Base-by-base conservation (phyloP, 768 basidiomycete species). In the Tylopilus sp. region DNA sequence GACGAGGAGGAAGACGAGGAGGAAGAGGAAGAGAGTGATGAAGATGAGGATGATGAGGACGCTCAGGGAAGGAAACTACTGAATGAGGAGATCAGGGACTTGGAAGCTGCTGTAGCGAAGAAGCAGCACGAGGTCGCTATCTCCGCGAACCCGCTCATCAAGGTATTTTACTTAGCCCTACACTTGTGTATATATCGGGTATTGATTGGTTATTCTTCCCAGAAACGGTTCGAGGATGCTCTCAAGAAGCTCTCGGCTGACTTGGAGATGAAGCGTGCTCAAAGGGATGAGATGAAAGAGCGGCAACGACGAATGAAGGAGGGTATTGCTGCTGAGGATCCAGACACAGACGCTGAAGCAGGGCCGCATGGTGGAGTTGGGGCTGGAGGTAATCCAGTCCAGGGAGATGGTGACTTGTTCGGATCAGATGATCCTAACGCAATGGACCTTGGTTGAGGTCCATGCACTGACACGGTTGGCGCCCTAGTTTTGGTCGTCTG, bases 221-320 rank as follows among this genome's bases (percentile, higher is more conserved):
- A 94, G 87, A 88, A 87, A 81, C 93, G 93, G 31, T 95, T 96
- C 71, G 92, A 95, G 67, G 94, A 96, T 66, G 87, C 89, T 17
- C 71, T 95, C 63, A 90, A 86, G 76, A 97, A 96, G 71, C 77
- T 97, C 44, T 81, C 85, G 12, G 81, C 84, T 31, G 93, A 97
- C 65, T 74, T 95, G 28, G 93, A 95, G 58, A 84, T 86, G 80
- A 95, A 94, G 66, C 72, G 79, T 11, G 79, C 79, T 1, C 91
- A 92, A 65, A 78, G 86, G 51, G 90, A 92, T 58, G 88, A 87
- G 61, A 72, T 92, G 67, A 84, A 83, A 62, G 89, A 92, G 71
- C 78, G 84, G 63, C 85, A 85, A 60, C 78, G 86, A 40, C 69
- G 84, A 65, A 78, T 78, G 67, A 87, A 87, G 61, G 87, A 87